A percentile compares a stretch with the other conserved stretches of the same genome.
Conservation (phyloP, 371 early-diverging fungal genomes). For the Globomyces sp. region DNA sequence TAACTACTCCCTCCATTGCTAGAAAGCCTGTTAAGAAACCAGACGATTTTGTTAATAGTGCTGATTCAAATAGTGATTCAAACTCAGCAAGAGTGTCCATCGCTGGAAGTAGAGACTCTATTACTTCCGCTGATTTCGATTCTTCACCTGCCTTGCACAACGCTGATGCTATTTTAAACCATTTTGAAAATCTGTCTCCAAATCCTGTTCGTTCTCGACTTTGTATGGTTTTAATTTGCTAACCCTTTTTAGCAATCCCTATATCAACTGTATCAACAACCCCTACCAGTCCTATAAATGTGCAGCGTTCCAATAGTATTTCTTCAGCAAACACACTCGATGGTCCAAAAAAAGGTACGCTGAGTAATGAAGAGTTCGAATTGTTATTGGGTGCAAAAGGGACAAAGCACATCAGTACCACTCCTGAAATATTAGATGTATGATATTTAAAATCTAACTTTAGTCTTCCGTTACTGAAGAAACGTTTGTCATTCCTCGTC, state of each 20-base stretch:
- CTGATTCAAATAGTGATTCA: too few species aligned
- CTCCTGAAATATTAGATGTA: constrained; percentile 19
- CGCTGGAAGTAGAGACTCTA: neutral
- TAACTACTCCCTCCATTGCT: too few species aligned
- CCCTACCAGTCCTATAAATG: neutral
- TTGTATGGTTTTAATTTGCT: neutral
- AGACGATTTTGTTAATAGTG: too few species aligned
- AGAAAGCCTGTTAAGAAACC: too few species aligned
- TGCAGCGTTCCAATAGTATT: constrained; percentile 6
- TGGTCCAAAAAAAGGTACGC: neutral
- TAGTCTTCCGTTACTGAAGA: neutral
- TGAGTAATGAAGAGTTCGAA: constrained; percentile 17
- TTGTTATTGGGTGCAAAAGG: constrained; percentile 3
- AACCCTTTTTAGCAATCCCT: too few species aligned
- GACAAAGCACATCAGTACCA: constrained; percentile 19
- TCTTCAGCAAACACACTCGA: neutral
- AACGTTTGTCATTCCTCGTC: neutral
- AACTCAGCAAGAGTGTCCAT: too few species aligned
- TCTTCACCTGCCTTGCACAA: constrained; percentile 7
- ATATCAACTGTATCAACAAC: neutral
- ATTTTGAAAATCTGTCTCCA: constrained; percentile 4
- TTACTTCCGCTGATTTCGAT: constrained; percentile 4
- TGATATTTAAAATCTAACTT: neutral
- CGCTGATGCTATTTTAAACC: constrained; percentile 5
- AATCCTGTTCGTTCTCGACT: constrained; percentile 1